Percentiles rank a stretch among this genome's conserved stretches.
phyloP scores from a whole-genome alignment of 2,329 filamentous ascomycete genomes.

The Gremmenia infestans region DNA sequence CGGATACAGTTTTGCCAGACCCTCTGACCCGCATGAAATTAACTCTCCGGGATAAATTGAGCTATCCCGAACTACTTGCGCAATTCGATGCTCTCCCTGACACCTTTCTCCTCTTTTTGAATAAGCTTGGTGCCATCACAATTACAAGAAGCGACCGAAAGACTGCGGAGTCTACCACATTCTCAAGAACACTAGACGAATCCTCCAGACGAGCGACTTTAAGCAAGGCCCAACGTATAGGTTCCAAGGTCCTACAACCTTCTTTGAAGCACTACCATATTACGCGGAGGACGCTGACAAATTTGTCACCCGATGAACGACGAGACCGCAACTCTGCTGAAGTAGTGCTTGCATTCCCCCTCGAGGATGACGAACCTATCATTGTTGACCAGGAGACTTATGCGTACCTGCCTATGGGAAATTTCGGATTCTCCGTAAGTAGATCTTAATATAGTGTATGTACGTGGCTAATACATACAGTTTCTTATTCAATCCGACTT shows the following conservation, averaged over 20 bases:
- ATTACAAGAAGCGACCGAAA: constrained; percentile 1
- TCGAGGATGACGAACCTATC: constrained; percentile 23
- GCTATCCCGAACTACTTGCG: constrained; percentile 5
- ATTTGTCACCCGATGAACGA: constrained; percentile 5
- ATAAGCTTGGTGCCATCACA: constrained; percentile 5
- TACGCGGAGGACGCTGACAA: constrained; percentile 2
- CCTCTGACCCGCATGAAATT: constrained; percentile 5
- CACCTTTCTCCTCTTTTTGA: constrained; percentile 7
- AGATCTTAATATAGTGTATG: constrained; percentile 23
- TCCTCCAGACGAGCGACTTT: constrained; percentile 3
- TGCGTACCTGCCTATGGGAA: constrained; percentile 9
- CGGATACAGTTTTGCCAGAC: constrained; percentile 3
- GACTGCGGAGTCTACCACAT: constrained; percentile 4
- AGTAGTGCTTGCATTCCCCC: constrained; percentile 43
- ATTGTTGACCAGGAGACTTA: constrained; percentile 5
- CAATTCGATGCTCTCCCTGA: constrained; percentile 8
- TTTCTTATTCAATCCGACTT: constrained; percentile 49
- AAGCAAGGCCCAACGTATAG: constrained; percentile 2
- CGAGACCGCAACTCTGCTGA: constrained; percentile 22
- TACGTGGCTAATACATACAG: constrained; percentile 18
- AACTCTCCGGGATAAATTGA: constrained; percentile 2
- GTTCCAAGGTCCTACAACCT: not conserved
- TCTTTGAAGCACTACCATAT: constrained; percentile 5
- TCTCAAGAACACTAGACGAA: constrained; percentile 1
- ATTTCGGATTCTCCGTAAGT: constrained; percentile 8